Base-by-base conservation (phyloP, 2,329 filamentous ascomycete species). In the Ophiostoma ips region DNA sequence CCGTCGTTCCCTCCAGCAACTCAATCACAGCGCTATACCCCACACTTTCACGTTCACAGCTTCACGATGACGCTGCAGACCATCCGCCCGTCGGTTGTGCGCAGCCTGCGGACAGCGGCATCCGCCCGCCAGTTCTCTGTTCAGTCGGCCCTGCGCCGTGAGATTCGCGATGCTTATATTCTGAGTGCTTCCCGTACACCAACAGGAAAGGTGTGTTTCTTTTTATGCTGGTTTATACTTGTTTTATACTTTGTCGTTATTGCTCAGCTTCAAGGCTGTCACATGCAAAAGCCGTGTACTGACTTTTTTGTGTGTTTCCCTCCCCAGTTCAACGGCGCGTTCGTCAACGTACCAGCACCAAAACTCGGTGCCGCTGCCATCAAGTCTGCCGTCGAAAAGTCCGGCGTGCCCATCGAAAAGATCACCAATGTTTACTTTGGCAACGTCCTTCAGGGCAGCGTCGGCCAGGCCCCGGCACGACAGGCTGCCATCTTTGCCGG, bases 391-490 rank as follows among this genome's bases (percentile, higher is more conserved):
- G 68, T 98, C 49, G 77, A 83, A 58, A 94, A 92, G 67, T 94
- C 89, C 48, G 82, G 80, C 56, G 76, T 96, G 7, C 89, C 92
- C 2, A 66, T 79, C 48, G 79, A 83, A 33, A 84, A 84, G 63
- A 87, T 96, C 61, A 84, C 83, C 55, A 85, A 94, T 67, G 87
- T 96, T 15, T 96, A 96, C 71, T 94, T 96, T 86, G 92, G 92
- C 63, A 94, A 95, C 61, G 92, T 96, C 10, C 75, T 96, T 37
- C 83, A 88, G 65, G 90, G 76, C 41, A 77, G 77, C 16, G 76
- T 92, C 6, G 92, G 92, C 43, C 92, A 98, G 68, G 79, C 92
- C 0, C 92, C 92, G 2, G 90, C 92, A 19, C 81, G 92, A 46
- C 92, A 98, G 69, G 92, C 92, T 11, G 72, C 79, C 56, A 84